Evolutionary conservation across 345 rosid species (phyloP), one percentile per base, ranked within the genome.

Genomic region (Lepidium aucheri): DNA sequence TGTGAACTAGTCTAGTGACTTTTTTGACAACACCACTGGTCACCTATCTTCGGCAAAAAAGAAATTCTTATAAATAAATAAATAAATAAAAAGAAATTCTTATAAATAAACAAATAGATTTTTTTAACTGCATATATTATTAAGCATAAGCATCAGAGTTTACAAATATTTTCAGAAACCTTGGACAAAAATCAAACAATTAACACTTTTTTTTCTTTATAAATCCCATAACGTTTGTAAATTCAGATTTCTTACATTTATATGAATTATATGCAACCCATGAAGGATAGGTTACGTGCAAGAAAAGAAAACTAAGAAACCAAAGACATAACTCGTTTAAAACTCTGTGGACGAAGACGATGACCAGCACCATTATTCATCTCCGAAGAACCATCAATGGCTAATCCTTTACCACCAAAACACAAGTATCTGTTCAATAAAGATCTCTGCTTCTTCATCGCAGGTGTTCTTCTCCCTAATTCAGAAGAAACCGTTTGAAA

Each of bases 351-450:
- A 47, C 71, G 53, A 47, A 71, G 59, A 56, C 45, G 50, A 47
- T 61, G 32, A 55, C 34, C 32, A 47, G 68, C 49, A 46, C 65
- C 71, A 39, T 65, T 78, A 14, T 35, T 45, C 46, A 26, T 53
- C 59, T 38, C 73, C 9, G 35, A 58, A 41, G 79, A 65, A 58
- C 72, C 85, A 28, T 82, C 82, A 47, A 78, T 77, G 20, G 77
- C 86, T 69, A 90, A 47, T 24, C 84, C 86, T 69, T 79, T 76
- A 45, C 90, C 88, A 8, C 95, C 85, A 17, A 86, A 82, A 77
- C 90, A 85, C 47, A 90, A 77, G 32, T 81, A 86, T 63, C 72
- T 85, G 72, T 88, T 85, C 96, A 86, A 80, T 73, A 83, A 13
- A 6, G 95, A 85, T 30, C 51, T 28, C 13, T 80, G 84, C 56